phyloP scores from a whole-genome alignment of 805 yeast genomes.

The Trichomonascus vanleenenianus region DNA sequence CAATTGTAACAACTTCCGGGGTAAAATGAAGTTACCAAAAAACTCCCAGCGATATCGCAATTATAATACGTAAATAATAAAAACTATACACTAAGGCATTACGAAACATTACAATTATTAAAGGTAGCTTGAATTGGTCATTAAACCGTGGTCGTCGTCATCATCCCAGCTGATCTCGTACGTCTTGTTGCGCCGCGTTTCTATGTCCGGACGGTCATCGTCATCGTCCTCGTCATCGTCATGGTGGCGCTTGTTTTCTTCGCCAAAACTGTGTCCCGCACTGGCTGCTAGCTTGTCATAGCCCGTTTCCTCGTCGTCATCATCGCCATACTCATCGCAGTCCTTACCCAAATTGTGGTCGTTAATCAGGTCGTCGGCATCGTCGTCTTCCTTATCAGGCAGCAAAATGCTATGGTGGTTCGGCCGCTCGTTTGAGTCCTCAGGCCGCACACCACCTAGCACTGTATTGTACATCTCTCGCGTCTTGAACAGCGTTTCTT shows the following conservation, averaged over 20 bases:
- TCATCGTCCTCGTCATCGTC: slow-evolving; percentile 22
- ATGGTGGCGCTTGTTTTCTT: slow-evolving; percentile 24
- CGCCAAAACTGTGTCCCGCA: slow-evolving; percentile 13
- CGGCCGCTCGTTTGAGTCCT: slow-evolving; percentile 15
- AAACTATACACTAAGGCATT: background rate
- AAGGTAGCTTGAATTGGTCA: background rate
- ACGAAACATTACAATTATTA: background rate
- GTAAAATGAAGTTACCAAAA: background rate
- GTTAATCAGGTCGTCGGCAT: background rate
- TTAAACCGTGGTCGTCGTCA: background rate
- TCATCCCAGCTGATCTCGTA: slow-evolving; percentile 27
- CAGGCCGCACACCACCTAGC: slow-evolving; percentile 68
- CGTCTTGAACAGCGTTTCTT: slow-evolving; percentile 74
- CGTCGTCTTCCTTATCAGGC: slow-evolving; percentile 20
- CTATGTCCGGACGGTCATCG: slow-evolving; percentile 9
- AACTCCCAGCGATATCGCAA: background rate
- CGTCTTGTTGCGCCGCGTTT: slow-evolving; percentile 25
- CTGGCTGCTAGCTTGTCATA: slow-evolving; percentile 1
- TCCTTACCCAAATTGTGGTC: background rate
- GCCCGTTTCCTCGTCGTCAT: slow-evolving; percentile 6
- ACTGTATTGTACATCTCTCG: slow-evolving; percentile 92
- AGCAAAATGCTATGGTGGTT: slow-evolving; percentile 9
- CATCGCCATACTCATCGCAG: slow-evolving; percentile 11
- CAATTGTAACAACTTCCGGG: too few relatives aligned
- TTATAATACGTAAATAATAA: background rate